A percentile compares a stretch with the other conserved stretches of the same genome.
These are phyloP conservation scores for Agaricus subrufescens DNA, from an alignment of 768 basidiomycete species.

Conservation along the genomic window DNA sequence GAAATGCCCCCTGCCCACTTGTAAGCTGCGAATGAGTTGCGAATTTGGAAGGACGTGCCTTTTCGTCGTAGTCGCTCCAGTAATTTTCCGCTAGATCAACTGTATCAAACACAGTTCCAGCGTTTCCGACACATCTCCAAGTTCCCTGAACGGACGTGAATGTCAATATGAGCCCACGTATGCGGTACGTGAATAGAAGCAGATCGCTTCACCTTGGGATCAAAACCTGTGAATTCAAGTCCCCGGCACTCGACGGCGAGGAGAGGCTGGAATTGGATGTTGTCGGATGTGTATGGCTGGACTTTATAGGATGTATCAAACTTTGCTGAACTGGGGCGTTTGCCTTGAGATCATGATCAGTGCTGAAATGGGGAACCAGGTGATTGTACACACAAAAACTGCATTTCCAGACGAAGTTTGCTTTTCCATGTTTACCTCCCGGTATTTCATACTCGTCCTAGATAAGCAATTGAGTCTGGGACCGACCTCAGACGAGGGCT, in stretches of 20 bases:
- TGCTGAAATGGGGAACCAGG: not conserved
- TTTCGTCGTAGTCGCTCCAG: slow-evolving; percentile 93
- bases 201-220: slow-evolving; percentile 51
- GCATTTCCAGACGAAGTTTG: slow-evolving; percentile 82
- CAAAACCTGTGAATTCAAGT: slow-evolving; percentile 76
- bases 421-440: slow-evolving; percentile 60
- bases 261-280: slow-evolving; percentile 59
- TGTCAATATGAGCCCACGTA: not conserved
- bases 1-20: slow-evolving; percentile 42
- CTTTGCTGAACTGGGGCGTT: slow-evolving; percentile 77
- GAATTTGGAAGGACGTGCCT: slow-evolving; percentile 41
- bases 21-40: not conserved
- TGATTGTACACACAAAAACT: slow-evolving; percentile 42
- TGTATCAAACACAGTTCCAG: slow-evolving; percentile 53
- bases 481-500: not conserved
- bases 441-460: slow-evolving; percentile 68
- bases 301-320: slow-evolving; percentile 53
- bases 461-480: not conserved
- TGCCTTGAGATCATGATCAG: slow-evolving; percentile 33
- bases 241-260: slow-evolving; percentile 82
- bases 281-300: slow-evolving; percentile 55
- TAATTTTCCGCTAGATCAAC: slow-evolving; percentile 63
- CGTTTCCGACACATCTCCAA: slow-evolving; percentile 72
- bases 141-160: slow-evolving; percentile 43
- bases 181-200: not conserved